Percentiles rank a stretch among this genome's conserved stretches.
phyloP scores from a whole-genome alignment of 345 rosid species.

The Diplotaxis tenuifolia region DNA sequence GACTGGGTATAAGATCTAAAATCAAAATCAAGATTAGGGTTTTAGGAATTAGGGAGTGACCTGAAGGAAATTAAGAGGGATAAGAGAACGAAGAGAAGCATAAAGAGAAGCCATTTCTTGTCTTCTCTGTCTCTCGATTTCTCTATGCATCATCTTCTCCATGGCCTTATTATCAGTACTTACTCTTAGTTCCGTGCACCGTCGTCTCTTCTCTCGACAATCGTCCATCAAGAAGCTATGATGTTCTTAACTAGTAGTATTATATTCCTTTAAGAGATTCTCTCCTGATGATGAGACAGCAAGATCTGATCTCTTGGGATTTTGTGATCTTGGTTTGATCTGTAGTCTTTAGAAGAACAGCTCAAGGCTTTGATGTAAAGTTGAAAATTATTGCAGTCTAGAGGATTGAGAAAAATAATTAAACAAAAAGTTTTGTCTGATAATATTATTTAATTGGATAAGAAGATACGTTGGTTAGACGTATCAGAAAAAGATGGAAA shows the following conservation, averaged over 20 bases:
- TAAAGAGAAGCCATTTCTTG: constrained; percentile 72
- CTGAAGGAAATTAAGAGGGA: constrained; percentile 73
- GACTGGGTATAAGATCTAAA: constrained; percentile 11
- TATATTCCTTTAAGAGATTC: constrained; percentile 20
- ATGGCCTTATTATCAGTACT: constrained; percentile 17
- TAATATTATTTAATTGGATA: constrained; percentile 23
- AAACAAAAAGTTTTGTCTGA: neutral
- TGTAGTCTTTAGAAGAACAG: constrained; percentile 37
- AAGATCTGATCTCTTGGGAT: constrained; percentile 51
- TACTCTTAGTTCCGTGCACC: constrained; percentile 17
- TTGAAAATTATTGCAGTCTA: constrained; percentile 46
- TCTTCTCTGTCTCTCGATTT: constrained; percentile 66
- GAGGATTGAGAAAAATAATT: constrained; percentile 16
- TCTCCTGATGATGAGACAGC: constrained; percentile 14
- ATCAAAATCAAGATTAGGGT: constrained; percentile 21
- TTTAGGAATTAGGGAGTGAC: constrained; percentile 35
- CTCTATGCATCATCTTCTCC: constrained; percentile 69
- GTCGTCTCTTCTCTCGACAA: constrained; percentile 29
- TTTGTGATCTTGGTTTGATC: neutral
- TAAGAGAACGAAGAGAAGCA: constrained; percentile 58
- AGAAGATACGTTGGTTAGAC: constrained; percentile 42
- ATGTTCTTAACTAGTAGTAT: neutral
- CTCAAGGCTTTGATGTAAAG: constrained; percentile 72
- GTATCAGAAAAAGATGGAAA: constrained; percentile 20
- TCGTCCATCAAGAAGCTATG: constrained; percentile 23